A percentile compares a stretch with the other conserved stretches of the same genome.
These are phyloP conservation scores for Mrakia gelida DNA, from an alignment of 768 basidiomycete species.

Conservation along the genomic window DNA sequence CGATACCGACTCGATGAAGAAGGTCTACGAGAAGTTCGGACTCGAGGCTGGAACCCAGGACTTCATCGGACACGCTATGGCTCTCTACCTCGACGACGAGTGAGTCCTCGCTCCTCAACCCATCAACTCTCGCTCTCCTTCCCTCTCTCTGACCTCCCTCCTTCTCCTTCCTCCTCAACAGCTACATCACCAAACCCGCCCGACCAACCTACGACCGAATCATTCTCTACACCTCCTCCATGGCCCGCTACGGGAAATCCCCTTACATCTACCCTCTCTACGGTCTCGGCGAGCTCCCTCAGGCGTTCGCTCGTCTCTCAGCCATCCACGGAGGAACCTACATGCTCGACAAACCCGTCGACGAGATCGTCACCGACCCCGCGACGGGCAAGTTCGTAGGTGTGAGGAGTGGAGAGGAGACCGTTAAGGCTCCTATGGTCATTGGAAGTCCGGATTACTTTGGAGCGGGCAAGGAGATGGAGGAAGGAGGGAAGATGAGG, in stretches of 20 bases:
- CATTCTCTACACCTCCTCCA: conserved; percentile 93
- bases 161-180: conserved; percentile 42
- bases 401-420: conserved; percentile 82
- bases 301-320: conserved; percentile 94
- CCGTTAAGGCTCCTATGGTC: conserved; percentile 93
- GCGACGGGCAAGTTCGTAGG: conserved; percentile 82
- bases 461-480: conserved; percentile 58
- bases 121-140: background rate
- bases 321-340: conserved; percentile 99
- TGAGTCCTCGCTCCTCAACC: conserved; percentile 49
- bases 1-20: conserved; percentile 86
- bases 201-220: conserved; percentile 89
- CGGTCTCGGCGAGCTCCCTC: conserved; percentile 96
- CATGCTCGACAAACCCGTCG: conserved; percentile 95
- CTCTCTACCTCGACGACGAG: conserved; percentile 95
- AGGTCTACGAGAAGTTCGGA: conserved; percentile 94
- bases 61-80: conserved; percentile 99
- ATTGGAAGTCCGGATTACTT: conserved; percentile 99
- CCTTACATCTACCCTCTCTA: conserved; percentile 99
- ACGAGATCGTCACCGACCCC: conserved; percentile 78
- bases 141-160: background rate
- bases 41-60: conserved; percentile 96
- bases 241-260: conserved; percentile 98
- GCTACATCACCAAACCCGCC: conserved; percentile 89
- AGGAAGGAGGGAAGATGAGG: conserved; percentile 68